phyloP scores from a whole-genome alignment of 306 rosid species.

The Cucurbita argyrosperma region DNA sequence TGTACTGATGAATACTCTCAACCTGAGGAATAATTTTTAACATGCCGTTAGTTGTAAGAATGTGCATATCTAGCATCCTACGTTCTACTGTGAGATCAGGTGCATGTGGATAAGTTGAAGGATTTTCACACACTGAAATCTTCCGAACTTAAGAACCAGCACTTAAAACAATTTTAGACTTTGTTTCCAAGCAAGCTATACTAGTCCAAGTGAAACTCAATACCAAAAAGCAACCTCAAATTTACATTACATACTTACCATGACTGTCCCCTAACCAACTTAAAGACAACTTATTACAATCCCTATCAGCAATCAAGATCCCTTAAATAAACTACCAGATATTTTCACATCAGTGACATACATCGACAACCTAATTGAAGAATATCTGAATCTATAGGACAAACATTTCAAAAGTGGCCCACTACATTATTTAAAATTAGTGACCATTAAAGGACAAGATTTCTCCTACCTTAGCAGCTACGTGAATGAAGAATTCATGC shows the following conservation, averaged over 20 bases:
- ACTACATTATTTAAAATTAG: neutral
- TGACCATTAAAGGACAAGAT: neutral
- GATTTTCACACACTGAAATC: neutral
- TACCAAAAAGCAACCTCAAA: neutral
- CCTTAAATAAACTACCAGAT: neutral
- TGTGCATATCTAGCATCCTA: constrained; percentile 2
- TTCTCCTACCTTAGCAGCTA: constrained; percentile 76
- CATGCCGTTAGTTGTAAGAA: constrained; percentile 12
- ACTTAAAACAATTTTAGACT: neutral
- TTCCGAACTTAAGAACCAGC: neutral
- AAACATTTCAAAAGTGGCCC: neutral
- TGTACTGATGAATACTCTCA: constrained; percentile 87
- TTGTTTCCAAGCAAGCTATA: neutral
- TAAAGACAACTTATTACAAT: neutral
- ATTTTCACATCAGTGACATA: neutral
- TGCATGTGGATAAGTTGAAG: neutral
- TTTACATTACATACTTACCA: neutral
- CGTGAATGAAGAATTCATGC: constrained; percentile 89
- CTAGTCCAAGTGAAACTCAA: neutral
- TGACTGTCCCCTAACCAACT: neutral
- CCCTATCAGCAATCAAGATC: neutral
- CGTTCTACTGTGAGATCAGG: neutral
- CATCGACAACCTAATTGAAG: neutral
- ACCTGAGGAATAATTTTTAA: constrained; percentile 37
- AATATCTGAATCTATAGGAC: neutral